These are phyloP conservation scores for Borovskyia barvae DNA, from an alignment of 208 protist species.

Conservation along the genomic window DNA sequence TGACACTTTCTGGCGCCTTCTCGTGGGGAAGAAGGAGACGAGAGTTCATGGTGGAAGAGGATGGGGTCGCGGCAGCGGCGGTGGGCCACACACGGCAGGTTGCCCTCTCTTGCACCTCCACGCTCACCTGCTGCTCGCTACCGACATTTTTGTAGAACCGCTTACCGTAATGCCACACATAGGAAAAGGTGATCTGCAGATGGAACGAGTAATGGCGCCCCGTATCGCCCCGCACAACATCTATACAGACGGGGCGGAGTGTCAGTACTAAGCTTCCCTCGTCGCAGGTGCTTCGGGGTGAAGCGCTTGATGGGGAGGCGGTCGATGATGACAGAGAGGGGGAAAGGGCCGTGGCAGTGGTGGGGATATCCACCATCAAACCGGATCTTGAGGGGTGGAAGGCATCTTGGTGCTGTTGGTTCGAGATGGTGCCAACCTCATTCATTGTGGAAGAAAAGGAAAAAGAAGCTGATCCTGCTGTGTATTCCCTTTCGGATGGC, in stretches of 20 bases:
- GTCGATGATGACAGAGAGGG: not conserved
- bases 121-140: constrained; percentile 19
- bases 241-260: constrained; percentile 16
- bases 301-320: not conserved
- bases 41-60: not conserved
- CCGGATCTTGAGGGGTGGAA: too few relatives aligned
- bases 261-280: constrained; percentile 17
- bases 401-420: too few relatives aligned
- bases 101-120: constrained; percentile 27
- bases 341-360: not conserved
- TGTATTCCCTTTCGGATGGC: too few relatives aligned
- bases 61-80: not conserved
- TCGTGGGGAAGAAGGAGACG: too few relatives aligned
- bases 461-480: too few relatives aligned
- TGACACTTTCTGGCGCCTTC: too few relatives aligned
- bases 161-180: constrained; percentile 22
- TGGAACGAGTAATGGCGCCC: constrained; percentile 16
- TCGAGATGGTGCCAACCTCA: too few relatives aligned
- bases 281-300: not conserved
- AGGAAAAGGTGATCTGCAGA: constrained; percentile 16
- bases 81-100: constrained; percentile 5
- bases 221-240: constrained; percentile 27
- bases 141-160: constrained; percentile 7
- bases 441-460: too few relatives aligned
- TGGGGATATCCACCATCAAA: too few relatives aligned